Evolutionary conservation across 306 rosid genomes (phyloP), one percentile per base, ranked within the genome.

Genomic region (Begonia masoniana): DNA sequence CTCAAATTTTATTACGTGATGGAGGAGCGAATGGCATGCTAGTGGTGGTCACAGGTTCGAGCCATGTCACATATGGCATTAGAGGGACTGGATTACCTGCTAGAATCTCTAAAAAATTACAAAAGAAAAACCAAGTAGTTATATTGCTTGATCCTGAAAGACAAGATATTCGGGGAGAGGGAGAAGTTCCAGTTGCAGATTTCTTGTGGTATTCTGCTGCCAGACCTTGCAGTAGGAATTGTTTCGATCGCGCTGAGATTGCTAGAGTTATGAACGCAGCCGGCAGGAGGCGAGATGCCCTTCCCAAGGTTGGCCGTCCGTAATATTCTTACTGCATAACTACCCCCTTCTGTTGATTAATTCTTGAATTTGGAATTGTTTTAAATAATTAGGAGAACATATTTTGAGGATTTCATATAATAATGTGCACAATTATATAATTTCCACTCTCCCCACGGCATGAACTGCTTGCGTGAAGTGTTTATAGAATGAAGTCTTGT

Each of bases 261-360:
- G 94, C 97, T 73, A 76, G 97, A 71, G 91, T 89, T 59, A 89
- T 89, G 97, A 89, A 83, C 76, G 97, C 95, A 41, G 97, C 97
- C 39, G 97, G 97, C 35, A 71, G 81, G 66, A 85, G 64, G 66
- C 81, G 97, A 66, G 97, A 89, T 65, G 94, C 85, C 67, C 97
- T 89, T 57, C 97, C 95, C 57, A 87, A 89, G 97, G 97, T 89
- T 56, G 64, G 73, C 51, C 13, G 26, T 70, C 54, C 57, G 52
- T 61, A 13, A 36, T 35, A 3, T 15, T 36, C 12, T 21, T 17
- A 31, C 49, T 23, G 11, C 21, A 26, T 48, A 54, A 55, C 3
- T 56, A 45, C 31, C 17, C 43, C 21, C 41, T 45, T 39, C 24
- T 17, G 43, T 45, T 45, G 10, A 16, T 52, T 19, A 41, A 36